Evolutionary conservation across 208 protist species (phyloP).

Genomic region (Wallacemonas collosoma): DNA sequence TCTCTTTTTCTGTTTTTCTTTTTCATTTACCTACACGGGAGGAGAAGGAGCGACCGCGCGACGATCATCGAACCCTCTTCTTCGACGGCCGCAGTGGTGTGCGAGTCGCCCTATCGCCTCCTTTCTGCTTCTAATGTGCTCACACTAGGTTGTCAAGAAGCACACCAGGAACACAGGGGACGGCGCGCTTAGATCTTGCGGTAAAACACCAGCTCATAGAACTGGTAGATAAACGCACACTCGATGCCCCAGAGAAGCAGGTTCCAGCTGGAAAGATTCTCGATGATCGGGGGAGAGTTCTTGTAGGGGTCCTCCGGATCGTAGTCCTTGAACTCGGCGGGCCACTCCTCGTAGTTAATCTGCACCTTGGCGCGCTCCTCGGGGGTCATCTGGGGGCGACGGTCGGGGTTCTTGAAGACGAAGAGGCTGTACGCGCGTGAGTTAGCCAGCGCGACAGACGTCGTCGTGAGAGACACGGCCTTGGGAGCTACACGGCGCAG

Average conservation of each 20-base stretch:
- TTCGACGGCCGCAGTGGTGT: no score
- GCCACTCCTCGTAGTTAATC: slow-evolving; percentile 91
- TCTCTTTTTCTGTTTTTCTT: slow-evolving; percentile 8
- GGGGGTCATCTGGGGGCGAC: slow-evolving; percentile 84
- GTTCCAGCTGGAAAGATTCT: slow-evolving; percentile 89
- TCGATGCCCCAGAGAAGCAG: slow-evolving; percentile 89
- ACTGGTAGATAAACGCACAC: slow-evolving; percentile 90
- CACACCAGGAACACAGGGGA: slow-evolving; percentile 14
- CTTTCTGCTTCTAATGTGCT: no score
- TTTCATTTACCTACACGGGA: slow-evolving; percentile 5
- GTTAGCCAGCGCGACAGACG: slow-evolving; percentile 40
- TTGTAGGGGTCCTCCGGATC: slow-evolving; percentile 93
- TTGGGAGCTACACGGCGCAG: slow-evolving; percentile 70
- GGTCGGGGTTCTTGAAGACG: slow-evolving; percentile 86
- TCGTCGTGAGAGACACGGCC: slow-evolving; percentile 36
- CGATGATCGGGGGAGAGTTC: slow-evolving; percentile 84
- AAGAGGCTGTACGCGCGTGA: slow-evolving; percentile 85
- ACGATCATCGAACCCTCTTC: no score
- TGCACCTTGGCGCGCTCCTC: slow-evolving; percentile 89
- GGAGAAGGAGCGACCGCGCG: background rate
- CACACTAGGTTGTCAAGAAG: background rate
- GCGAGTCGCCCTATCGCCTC: no score
- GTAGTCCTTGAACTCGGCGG: slow-evolving; percentile 90
- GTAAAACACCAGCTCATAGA: slow-evolving; percentile 89
- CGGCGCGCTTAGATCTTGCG: slow-evolving; percentile 71